Evolutionary conservation across 2,329 filamentous ascomycete genomes (phyloP), one percentile per base, ranked within the genome.

Genomic region (Thielaviopsis ethacetica): DNA sequence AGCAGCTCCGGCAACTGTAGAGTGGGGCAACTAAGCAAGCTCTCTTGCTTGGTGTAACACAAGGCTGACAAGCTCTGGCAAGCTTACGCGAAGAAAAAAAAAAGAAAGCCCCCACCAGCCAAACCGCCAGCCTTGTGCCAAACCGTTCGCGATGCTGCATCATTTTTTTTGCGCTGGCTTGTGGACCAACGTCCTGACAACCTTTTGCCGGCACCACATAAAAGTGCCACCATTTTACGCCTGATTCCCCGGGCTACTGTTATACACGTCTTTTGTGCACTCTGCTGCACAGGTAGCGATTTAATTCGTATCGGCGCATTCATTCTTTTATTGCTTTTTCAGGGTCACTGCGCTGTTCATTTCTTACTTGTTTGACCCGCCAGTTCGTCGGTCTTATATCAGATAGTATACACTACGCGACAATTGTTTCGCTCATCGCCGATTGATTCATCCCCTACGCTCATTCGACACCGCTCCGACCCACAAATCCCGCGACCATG

Each of bases 401-500:
- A 3, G 17, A 15, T 3, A 7, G 6, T 44, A n/a, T 10, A 4
- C n/a, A 44, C 38, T 3, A 38, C 3, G 34, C 38, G 15, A 44
- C 12, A 5, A 22, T 52, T 52, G 2, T 2, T 21, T 21, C 51
- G 5, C 5, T 17, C 47, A 17, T 24, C 38, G 47, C 26, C 44
- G 47, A 30, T 26, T 26, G 7, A 2, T 12, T 22, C 7, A 6
- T 27, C n/a, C 15, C n/a, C 5, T n/a, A 9, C 27, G n/a, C 26
- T 22, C 47, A 17, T 30, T 15, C 19, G 15, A 19, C 26, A 41
- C 19, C 24, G 12, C 51, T 15, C 51, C 51, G 12, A 53, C 17
- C 19, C 22, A 22, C 21, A 22, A 13, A 5, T 26, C 53, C 53
- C 59, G n/a, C 61, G 60, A 69, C 61, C 52, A 79, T 78, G 75